Base-by-base conservation (phyloP, 768 basidiomycete genomes). In the Boletus eberwhitei region DNA sequence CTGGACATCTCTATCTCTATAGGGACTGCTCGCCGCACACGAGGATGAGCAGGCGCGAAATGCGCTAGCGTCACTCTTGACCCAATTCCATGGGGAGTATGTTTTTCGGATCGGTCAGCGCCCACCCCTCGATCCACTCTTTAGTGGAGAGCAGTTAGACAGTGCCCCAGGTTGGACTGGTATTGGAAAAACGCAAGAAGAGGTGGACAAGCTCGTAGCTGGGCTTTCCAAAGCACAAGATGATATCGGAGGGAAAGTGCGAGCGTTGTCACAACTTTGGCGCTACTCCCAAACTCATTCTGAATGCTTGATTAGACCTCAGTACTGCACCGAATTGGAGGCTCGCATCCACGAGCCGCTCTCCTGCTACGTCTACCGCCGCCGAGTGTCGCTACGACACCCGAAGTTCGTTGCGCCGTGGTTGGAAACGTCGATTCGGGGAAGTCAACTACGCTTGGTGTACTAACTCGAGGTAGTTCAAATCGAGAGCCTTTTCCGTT, bases 361-460 rank as follows among this genome's bases (percentile, higher is more conserved):
- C 69, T 89, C 17, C 72, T 93, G 26, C 69, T 93, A 52, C 82
- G 91, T 56, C 70, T 93, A 54, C 91, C 89, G 53, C 87, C 90
- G 38, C 82, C 82, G 5, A 86, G 78, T 63, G 85, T 92, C 3
- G 83, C 88, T 21, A 71, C 83, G 37, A 89, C 86, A n/a, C 87
- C 90, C 8, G 96, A 99, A 73, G 93, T 97, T 2, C 83, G 97
- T 32, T 93, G 94, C 62, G 95, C 96, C 0, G 94, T 97, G 2
- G 92, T 98, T 6, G 97, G 97, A 4, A 98, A 97, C 65, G 92
- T 94, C 29, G 88, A 91, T 66, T 89, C 90, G 51, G 96, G 96
- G 0, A 98, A 98, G 71, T 93, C 90, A 3, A 96, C 95, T 17
- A 96, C 92, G 12, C 76, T 97, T 17, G 95, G 95, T 45, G 97